phyloP scores from a whole-genome alignment of 768 basidiomycete species.

The Leucocoprinus leucothites region DNA sequence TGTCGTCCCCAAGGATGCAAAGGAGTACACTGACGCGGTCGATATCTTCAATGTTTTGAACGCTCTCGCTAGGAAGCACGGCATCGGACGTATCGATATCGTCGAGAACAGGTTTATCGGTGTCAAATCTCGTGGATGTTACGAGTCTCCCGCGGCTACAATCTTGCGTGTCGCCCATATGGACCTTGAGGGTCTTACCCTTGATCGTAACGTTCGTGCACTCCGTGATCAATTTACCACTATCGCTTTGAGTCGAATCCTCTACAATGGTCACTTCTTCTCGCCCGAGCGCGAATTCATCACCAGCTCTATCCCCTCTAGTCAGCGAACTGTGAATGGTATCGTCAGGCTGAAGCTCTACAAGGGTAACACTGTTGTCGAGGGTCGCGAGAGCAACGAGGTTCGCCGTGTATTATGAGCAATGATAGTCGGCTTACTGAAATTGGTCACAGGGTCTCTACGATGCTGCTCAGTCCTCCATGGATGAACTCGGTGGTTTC shows the following conservation, averaged over 20 bases:
- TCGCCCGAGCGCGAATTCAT: conserved; percentile 98
- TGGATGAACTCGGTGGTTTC: conserved; percentile 99
- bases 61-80: conserved; percentile 89
- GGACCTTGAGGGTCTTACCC: conserved; percentile 95
- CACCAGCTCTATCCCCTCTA: conserved; percentile 84
- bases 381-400: conserved; percentile 88
- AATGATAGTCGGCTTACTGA: not conserved
- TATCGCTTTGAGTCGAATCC: conserved; percentile 80
- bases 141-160: conserved; percentile 95
- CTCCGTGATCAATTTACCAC: conserved; percentile 96
- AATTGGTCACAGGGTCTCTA: conserved; percentile 68
- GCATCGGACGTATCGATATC: conserved; percentile 96
- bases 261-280: conserved; percentile 99
- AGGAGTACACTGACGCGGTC: conserved; percentile 85
- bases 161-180: conserved; percentile 95
- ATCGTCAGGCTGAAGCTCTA: conserved; percentile 86
- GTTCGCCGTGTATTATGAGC: conserved; percentile 33
- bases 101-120: conserved; percentile 99
- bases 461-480: conserved; percentile 92
- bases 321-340: conserved; percentile 96
- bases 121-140: conserved; percentile 99
- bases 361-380: conserved; percentile 94
- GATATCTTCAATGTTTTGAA: conserved; percentile 93
- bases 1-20: conserved; percentile 46
- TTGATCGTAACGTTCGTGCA: conserved; percentile 95